Conservation (phyloP, 768 basidiomycete genomes). For the Phylloporus arenicola region DNA sequence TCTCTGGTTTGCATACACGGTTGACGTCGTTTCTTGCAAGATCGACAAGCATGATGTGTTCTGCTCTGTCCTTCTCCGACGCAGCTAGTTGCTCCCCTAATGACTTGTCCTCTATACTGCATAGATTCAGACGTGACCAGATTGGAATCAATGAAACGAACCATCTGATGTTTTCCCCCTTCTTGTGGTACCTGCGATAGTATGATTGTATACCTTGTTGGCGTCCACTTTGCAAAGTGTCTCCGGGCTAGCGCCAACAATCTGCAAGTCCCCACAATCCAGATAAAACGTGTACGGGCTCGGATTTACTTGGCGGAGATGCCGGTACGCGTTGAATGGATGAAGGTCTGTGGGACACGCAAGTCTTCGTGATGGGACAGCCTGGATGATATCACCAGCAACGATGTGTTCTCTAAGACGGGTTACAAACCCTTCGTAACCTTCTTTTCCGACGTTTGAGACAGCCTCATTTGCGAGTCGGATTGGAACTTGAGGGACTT, state of each 20-base stretch:
- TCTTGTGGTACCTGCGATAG: slow-evolving; percentile 92
- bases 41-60: slow-evolving; percentile 99
- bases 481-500: slow-evolving; percentile 60
- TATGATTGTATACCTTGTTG: slow-evolving; percentile 93
- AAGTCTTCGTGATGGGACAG: slow-evolving; percentile 92
- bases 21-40: slow-evolving; percentile 98
- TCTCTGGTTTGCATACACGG: slow-evolving; percentile 89
- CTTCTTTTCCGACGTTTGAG: slow-evolving; percentile 90
- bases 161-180: slow-evolving; percentile 85
- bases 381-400: slow-evolving; percentile 97
- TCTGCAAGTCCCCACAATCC: slow-evolving; percentile 86
- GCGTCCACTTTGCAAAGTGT: slow-evolving; percentile 92
- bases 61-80: slow-evolving; percentile 93
- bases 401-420: slow-evolving; percentile 90
- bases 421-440: slow-evolving; percentile 89
- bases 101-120: slow-evolving; percentile 73
- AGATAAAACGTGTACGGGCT: slow-evolving; percentile 99
- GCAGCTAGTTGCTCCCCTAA: slow-evolving; percentile 68
- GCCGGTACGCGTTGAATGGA: slow-evolving; percentile 96
- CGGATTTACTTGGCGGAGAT: slow-evolving; percentile 90
- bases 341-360: slow-evolving; percentile 81
- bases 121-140: slow-evolving; percentile 5
- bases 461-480: slow-evolving; percentile 61
- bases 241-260: slow-evolving; percentile 98
- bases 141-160: slow-evolving; percentile 31